phyloP scores from a whole-genome alignment of 2,329 filamentous ascomycete genomes.

The Blastomyces parvus region DNA sequence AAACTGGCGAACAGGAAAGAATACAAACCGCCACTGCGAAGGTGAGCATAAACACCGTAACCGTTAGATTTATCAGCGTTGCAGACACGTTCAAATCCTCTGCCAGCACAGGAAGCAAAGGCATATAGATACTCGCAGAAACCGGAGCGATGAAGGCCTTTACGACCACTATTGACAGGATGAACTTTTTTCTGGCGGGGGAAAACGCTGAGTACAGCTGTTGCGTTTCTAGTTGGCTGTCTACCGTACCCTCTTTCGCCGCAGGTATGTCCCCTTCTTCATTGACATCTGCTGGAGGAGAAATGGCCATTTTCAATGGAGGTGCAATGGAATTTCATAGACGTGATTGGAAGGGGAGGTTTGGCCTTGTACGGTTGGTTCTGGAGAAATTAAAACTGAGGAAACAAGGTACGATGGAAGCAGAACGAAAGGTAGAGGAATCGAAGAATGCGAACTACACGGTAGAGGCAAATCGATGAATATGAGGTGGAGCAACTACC shows the following conservation, averaged over 20 bases:
- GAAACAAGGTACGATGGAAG: background rate
- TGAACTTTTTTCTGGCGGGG: slow-evolving; percentile 27
- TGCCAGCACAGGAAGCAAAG: slow-evolving; percentile 32
- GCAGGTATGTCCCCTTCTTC: background rate
- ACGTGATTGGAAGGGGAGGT: background rate
- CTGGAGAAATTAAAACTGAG: background rate
- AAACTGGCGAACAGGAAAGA: background rate
- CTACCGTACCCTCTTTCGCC: background rate
- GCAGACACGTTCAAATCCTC: slow-evolving; percentile 30
- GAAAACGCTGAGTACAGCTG: slow-evolving; percentile 33
- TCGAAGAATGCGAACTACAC: background rate
- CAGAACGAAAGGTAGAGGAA: background rate
- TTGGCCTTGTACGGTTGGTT: background rate
- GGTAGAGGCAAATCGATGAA: background rate
- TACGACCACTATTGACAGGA: slow-evolving; percentile 32
- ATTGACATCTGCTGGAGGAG: background rate
- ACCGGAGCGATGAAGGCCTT: slow-evolving; percentile 38
- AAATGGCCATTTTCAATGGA: background rate
- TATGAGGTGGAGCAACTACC: background rate
- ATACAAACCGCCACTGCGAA: slow-evolving; percentile 28
- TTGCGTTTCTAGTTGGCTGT: background rate
- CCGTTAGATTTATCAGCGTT: slow-evolving; percentile 35
- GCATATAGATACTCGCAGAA: slow-evolving; percentile 39
- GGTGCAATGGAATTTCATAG: background rate
- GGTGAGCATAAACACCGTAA: slow-evolving; percentile 39